These are phyloP conservation scores for Phytophthora foliorum DNA, from an alignment of 352 stramenopile genomes.

Conservation along the genomic window DNA sequence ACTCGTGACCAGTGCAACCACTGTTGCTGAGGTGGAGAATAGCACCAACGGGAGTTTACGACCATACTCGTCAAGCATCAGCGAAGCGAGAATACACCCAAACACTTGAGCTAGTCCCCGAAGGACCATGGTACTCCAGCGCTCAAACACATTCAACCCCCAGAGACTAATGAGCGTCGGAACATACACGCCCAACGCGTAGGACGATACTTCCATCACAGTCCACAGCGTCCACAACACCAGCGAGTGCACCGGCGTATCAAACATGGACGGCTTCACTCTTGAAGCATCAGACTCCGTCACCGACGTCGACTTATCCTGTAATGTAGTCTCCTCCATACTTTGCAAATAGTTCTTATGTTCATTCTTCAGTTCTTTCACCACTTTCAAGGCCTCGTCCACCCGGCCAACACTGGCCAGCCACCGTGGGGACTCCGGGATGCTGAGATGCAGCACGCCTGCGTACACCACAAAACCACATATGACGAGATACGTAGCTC, in stretches of 20 bases:
- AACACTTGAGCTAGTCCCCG: constrained; percentile 35
- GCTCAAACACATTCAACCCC: constrained; percentile 49
- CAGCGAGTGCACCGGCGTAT: background rate
- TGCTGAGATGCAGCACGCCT: constrained; percentile 25
- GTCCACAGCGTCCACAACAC: constrained; percentile 36
- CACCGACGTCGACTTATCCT: background rate
- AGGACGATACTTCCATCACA: constrained; percentile 28
- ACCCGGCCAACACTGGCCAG: constrained; percentile 39
- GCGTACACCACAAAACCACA: constrained; percentile 40
- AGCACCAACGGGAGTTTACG: constrained; percentile 24
- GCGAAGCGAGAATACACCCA: constrained; percentile 31
- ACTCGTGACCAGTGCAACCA: constrained; percentile 26
- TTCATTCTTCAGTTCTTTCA: constrained; percentile 26
- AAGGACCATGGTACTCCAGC: constrained; percentile 26
- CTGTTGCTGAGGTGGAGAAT: constrained; percentile 22
- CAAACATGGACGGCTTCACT: constrained; percentile 4
- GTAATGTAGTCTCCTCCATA: background rate
- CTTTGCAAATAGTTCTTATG: constrained; percentile 6
- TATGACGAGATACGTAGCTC: constrained; percentile 38
- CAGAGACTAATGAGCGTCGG: constrained; percentile 45
- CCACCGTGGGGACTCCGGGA: constrained; percentile 62
- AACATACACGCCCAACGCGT: constrained; percentile 34
- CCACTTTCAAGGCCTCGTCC: constrained; percentile 36
- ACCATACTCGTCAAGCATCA: constrained; percentile 27
- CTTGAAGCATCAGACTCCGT: constrained; percentile 1